Evolutionary conservation across 2,329 filamentous ascomycete genomes (phyloP), one percentile per base, ranked within the genome.

Genomic region (Microdochium paspali): DNA sequence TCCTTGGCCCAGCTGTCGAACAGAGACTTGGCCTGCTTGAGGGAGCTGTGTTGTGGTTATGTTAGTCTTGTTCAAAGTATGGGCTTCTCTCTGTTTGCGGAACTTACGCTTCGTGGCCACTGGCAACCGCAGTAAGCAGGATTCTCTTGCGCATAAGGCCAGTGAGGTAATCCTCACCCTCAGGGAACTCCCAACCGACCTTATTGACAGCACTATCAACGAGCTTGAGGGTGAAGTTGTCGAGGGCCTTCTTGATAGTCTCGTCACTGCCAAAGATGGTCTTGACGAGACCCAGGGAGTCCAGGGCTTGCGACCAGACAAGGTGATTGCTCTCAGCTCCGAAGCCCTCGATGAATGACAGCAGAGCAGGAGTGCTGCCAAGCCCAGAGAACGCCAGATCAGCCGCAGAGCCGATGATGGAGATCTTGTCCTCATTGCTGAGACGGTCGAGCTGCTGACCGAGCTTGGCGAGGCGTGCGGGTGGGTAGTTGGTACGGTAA

Each of bases 401-500:
- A 44, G 87, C 86, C 20, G 91, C 89, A 58, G 95, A 94, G 51
- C 88, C 90, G 50, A 96, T 80, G 46, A 96, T 80, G 35, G 89
- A 88, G 57, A 97, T 95, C 72, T 93, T 95, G 69, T 98, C 93
- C 62, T 91, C 82, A 5, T 85, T 82, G 53, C 77, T 87, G 23
- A 98, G 76, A 55, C 82, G 82, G 55, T 87, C 76, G 15, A 90
- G 82, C 56, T 87, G 82, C 46, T 81, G 77, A 49, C 87, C 86
- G 23, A 98, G 81, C 68, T 89, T 89, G 32, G 79, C 79, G 35
- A 98, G 77, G 44, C 91, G 82, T 53, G 80, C 74, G n/a, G 88
- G 82, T 4, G 93, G 89, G 61, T 97, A 95, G 67, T 95, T 95
- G 44, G 91, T 93, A 51, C 90, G 81, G 70, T 94, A 97, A 61